Percentiles rank a stretch among this genome's conserved stretches.
Conservation (phyloP, 2,329 filamentous ascomycete species). For the Atkinsonella texensis region DNA sequence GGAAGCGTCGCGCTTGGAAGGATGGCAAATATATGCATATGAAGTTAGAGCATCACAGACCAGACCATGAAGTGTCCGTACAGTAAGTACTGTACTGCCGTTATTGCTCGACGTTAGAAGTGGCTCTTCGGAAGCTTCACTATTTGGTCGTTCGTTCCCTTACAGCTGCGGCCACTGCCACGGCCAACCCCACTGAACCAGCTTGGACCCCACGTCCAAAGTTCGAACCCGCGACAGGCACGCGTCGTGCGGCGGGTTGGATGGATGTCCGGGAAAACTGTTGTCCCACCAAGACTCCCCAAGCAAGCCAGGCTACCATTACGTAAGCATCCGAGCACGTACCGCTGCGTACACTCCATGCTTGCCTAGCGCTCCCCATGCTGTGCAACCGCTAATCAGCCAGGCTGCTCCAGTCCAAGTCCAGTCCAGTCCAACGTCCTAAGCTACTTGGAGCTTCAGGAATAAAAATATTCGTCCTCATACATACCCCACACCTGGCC, state of each 20-base stretch:
- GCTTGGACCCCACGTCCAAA: no score
- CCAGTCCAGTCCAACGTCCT: neutral
- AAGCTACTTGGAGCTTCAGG: conserved; percentile 1
- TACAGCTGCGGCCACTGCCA: no score
- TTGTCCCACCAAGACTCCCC: no score
- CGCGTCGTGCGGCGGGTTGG: no score
- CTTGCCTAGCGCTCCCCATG: conserved; percentile 16
- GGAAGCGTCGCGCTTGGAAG: neutral
- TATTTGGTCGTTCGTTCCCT: no score
- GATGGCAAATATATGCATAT: neutral
- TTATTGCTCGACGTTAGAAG: neutral
- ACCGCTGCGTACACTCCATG: conserved; percentile 28
- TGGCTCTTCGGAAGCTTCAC: no score
- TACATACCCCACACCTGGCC: no score
- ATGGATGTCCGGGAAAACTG: no score
- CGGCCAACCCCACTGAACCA: no score
- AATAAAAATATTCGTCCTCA: neutral
- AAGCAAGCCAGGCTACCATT: no score
- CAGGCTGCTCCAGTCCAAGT: neutral
- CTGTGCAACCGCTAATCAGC: neutral
- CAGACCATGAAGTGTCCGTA: neutral
- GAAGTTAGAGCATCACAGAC: neutral
- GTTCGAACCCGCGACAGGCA: no score
- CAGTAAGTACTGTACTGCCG: neutral
- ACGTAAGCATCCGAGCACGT: no score